These are phyloP conservation scores for Ceratobasidium sp. DNA, from an alignment of 1,284 basidiomycete species.

Conservation along the genomic window DNA sequence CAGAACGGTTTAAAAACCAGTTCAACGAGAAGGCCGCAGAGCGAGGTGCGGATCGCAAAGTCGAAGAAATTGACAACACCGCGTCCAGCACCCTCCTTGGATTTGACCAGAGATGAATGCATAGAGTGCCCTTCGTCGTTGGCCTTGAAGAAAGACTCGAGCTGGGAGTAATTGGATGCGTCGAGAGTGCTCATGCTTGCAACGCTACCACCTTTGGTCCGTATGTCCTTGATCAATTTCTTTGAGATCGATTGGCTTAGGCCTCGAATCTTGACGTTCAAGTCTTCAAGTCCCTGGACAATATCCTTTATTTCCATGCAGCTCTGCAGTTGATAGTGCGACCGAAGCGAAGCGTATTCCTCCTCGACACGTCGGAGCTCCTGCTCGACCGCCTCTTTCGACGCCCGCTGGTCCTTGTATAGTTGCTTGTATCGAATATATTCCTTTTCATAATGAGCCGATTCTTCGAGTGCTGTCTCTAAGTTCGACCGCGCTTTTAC, in stretches of 20 bases:
- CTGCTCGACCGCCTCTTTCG: too few relatives aligned
- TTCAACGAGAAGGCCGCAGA: not conserved
- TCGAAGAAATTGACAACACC: not conserved
- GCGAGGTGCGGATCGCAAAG: not conserved
- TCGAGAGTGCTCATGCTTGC: too few relatives aligned
- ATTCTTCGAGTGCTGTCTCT: too few relatives aligned
- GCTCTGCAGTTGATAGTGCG: constrained; percentile 4
- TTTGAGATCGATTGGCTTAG: not conserved
- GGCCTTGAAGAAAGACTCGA: too few relatives aligned
- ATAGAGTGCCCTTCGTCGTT: too few relatives aligned
- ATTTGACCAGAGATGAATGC: not conserved
- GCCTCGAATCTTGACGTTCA: constrained; percentile 1
- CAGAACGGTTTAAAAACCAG: not conserved
- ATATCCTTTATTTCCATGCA: constrained; percentile 2
- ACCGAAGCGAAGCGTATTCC: constrained; percentile 9
- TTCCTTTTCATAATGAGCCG: too few relatives aligned
- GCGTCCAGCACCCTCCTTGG: not conserved
- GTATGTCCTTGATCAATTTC: not conserved
- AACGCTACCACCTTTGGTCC: too few relatives aligned
- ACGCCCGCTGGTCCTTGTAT: too few relatives aligned
- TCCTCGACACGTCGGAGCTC: not conserved
- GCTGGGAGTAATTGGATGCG: too few relatives aligned
- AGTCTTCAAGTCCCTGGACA: not conserved
- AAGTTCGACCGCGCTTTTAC: too few relatives aligned
- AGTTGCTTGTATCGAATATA: too few relatives aligned